Evolutionary conservation across 495 filamentous ascomycete genomes (phyloP).

Genomic region (Thermochaetoides thermophila): DNA sequence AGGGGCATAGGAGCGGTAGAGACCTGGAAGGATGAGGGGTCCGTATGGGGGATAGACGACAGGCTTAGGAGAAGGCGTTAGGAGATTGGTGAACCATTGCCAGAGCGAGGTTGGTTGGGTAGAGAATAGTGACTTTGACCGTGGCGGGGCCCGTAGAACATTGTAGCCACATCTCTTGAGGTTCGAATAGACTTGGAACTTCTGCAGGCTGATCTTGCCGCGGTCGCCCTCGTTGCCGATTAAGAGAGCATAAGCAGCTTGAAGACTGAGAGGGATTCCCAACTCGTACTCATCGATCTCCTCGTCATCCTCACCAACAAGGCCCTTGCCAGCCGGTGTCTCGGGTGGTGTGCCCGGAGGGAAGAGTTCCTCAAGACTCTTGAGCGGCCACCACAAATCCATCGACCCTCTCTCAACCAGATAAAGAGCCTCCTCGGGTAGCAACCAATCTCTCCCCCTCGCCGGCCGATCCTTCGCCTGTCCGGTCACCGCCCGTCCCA

Average conservation of each 20-base stretch:
- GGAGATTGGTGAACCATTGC: constrained; percentile 28
- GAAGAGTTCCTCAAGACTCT: constrained; percentile 25
- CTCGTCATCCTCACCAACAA: constrained; percentile 10
- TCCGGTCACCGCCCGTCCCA: constrained; percentile 31
- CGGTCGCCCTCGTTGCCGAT: constrained; percentile 46
- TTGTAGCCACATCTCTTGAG: constrained; percentile 76
- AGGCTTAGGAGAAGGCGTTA: constrained; percentile 9
- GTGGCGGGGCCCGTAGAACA: constrained; percentile 48
- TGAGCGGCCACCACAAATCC: constrained; percentile 66
- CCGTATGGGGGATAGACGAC: constrained; percentile 39
- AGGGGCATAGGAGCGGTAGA: constrained; percentile 64
- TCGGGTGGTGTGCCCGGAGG: constrained; percentile 7
- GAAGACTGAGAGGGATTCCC: constrained; percentile 70
- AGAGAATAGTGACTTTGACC: not conserved
- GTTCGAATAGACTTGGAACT: constrained; percentile 73
- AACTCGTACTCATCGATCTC: constrained; percentile 35
- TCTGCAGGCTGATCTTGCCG: constrained; percentile 53
- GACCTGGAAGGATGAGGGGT: constrained; percentile 56
- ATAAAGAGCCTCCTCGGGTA: constrained; percentile 89
- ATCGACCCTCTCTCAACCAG: constrained; percentile 73
- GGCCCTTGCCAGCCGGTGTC: constrained; percentile 5
- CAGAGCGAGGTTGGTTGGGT: constrained; percentile 13
- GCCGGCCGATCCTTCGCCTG: constrained; percentile 28
- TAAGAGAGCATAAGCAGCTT: constrained; percentile 75
- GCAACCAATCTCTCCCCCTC: constrained; percentile 52